These are phyloP conservation scores for Biscutella laevigata DNA, from an alignment of 441 rosid genomes.

Conservation along the genomic window DNA sequence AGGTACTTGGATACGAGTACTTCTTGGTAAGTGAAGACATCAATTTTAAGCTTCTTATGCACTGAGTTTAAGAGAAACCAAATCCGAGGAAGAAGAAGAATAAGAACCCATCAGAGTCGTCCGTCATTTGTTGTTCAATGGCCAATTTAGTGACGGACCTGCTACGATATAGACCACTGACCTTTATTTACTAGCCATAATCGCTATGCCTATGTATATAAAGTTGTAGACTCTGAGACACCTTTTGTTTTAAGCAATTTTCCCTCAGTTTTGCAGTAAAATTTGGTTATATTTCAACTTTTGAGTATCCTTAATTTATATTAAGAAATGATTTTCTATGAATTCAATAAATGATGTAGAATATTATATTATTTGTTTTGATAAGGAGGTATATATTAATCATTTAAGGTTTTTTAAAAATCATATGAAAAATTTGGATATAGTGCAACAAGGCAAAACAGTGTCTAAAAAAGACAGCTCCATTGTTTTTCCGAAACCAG, in stretches of 20 bases:
- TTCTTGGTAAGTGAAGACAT: slow-evolving; percentile 52
- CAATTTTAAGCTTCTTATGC: slow-evolving; percentile 66
- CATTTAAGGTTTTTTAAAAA: too few relatives aligned
- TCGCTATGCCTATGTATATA: neutral
- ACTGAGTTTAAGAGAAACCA: slow-evolving; percentile 23
- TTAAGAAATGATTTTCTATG: too few relatives aligned
- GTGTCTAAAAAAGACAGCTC: slow-evolving; percentile 1
- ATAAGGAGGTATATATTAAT: too few relatives aligned
- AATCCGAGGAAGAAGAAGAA: slow-evolving; percentile 7
- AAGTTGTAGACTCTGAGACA: neutral
- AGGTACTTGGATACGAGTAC: slow-evolving; percentile 61
- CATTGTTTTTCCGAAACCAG: slow-evolving; percentile 22
- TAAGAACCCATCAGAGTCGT: neutral
- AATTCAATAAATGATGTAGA: too few relatives aligned
- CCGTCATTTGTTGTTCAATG: neutral
- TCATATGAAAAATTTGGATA: neutral
- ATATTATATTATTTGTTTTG: too few relatives aligned
- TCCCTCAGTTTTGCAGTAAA: too few relatives aligned
- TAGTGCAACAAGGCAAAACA: neutral
- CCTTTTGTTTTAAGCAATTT: too few relatives aligned
- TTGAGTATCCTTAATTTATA: too few relatives aligned
- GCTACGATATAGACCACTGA: neutral
- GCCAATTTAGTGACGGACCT: neutral
- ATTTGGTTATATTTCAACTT: too few relatives aligned
- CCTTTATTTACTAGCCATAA: neutral